Evolutionary conservation across 2,329 filamentous ascomycete species (phyloP).

Genomic region (Botrytis elliptica): DNA sequence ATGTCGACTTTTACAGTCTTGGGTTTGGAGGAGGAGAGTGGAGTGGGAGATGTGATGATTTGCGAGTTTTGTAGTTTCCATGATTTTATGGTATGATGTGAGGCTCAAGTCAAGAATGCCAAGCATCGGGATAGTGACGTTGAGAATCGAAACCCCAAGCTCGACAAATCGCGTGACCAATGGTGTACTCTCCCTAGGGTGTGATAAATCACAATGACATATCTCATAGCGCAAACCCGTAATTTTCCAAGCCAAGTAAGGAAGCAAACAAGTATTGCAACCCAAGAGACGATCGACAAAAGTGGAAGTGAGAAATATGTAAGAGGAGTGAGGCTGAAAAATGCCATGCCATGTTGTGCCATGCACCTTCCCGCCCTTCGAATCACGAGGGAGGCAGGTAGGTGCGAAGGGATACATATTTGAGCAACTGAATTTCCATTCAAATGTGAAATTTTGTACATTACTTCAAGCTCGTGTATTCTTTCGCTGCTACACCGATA

Average conservation of each 20-base stretch:
- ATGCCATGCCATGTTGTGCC: slow-evolving; percentile 10
- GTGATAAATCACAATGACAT: neutral
- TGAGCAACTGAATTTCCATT: neutral
- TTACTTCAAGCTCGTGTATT: neutral
- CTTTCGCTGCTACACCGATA: neutral
- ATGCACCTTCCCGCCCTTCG: slow-evolving; percentile 8
- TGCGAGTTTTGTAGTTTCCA: neutral
- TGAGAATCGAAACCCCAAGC: neutral
- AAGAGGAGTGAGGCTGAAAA: slow-evolving; percentile 6
- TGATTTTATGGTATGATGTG: neutral
- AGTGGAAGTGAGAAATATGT: neutral
- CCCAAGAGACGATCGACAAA: neutral
- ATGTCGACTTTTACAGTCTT: neutral
- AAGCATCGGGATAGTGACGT: too few species aligned
- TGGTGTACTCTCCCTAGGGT: neutral
- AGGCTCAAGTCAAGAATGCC: too few species aligned
- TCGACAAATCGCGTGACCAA: neutral
- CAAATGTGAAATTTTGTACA: neutral
- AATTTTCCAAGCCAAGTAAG: neutral
- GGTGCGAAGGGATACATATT: slow-evolving; percentile 1
- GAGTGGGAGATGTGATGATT: neutral
- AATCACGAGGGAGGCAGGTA: neutral
- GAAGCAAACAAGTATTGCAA: neutral
- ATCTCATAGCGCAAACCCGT: neutral
- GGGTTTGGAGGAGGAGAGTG: neutral